Evolutionary conservation across 73 alveolate genomes (phyloP), one percentile per base, ranked within the genome.

Genomic region (Paraurostyla sp.): DNA sequence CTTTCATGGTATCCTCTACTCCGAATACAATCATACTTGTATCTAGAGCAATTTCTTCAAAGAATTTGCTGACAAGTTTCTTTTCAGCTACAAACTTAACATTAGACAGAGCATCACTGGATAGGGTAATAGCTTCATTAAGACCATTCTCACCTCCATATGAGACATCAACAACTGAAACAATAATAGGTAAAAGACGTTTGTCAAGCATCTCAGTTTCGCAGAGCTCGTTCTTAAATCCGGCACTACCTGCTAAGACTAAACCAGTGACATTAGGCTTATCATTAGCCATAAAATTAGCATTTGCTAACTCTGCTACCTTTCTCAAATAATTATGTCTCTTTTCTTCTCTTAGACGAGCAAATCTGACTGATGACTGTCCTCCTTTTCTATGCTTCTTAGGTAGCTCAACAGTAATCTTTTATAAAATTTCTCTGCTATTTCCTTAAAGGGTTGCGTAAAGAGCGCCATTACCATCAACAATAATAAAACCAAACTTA

Each of bases 71-170:
- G 68, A 98, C 93, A 9, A 97, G 89, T 73, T 96, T 97, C 91
- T 98, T 98, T 90, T 98, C 99, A 76, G 95, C 97, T 58, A 98
- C 98, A 83, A 97, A 98, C 93, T 97, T 98, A 60, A 97, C 99
- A 86, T 98, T 98, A 48, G 95, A 71, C 40, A 98, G 95, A 29
- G 99, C 97, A 90, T 94, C 99, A 92, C 90, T 92, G 20, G 99
- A 93, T 36, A 84, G 91, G 29, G 96, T 51, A 56, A 91, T 91
- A 22, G 96, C 96, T 89, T 98, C 97, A 83, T 98, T 97, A 81
- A 98, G 95, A 27, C 99, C 99, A 76, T 97, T 93, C 89, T 97
- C 99, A 11, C 99, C 99, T 32, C 99, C 99, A 91, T 98, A 98
- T 68, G 99, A 93, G 54, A 98, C 97, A 96, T 98, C 99, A 0